Evolutionary conservation across 495 filamentous ascomycete species (phyloP).

Genomic region (Talaromyces ruber): DNA sequence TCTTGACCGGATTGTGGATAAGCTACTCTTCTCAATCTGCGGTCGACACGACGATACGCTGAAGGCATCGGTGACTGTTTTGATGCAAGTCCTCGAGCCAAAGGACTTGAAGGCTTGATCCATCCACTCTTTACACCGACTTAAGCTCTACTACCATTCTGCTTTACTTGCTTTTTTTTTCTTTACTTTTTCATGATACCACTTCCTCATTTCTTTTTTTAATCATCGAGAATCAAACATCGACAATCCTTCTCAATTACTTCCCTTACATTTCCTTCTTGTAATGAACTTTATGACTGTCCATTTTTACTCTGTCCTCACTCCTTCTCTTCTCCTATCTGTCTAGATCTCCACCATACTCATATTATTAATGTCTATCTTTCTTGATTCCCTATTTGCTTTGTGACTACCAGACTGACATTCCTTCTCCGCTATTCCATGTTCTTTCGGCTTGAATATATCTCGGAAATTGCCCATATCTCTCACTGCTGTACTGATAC

Average conservation of each 20-base stretch:
- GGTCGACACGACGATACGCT: conserved; percentile 28
- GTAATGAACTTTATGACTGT: not conserved
- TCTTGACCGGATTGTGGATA: conserved; percentile 34
- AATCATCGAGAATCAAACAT: not conserved
- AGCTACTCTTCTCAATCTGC: conserved; percentile 29
- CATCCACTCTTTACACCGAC: not conserved
- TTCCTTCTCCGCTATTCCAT: not conserved
- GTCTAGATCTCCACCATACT: not conserved
- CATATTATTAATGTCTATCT: not conserved
- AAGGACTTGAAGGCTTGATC: conserved; percentile 11
- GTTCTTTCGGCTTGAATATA: not conserved
- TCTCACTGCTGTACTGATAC: not conserved
- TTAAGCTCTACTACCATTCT: not conserved
- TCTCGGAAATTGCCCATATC: not conserved
- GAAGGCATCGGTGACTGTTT: conserved; percentile 32
- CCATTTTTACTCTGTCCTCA: not conserved
- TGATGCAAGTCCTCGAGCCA: conserved; percentile 33
- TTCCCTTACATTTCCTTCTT: not conserved
- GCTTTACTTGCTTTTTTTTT: not conserved
- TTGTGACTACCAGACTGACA: not conserved
- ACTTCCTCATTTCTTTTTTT: not conserved
- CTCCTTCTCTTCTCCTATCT: not conserved
- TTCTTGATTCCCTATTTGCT: not conserved
- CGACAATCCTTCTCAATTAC: not conserved
- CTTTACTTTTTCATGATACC: not conserved